Conservation (phyloP, 2,329 filamentous ascomycete genomes). For the Pseudogymnoascus sp. region DNA sequence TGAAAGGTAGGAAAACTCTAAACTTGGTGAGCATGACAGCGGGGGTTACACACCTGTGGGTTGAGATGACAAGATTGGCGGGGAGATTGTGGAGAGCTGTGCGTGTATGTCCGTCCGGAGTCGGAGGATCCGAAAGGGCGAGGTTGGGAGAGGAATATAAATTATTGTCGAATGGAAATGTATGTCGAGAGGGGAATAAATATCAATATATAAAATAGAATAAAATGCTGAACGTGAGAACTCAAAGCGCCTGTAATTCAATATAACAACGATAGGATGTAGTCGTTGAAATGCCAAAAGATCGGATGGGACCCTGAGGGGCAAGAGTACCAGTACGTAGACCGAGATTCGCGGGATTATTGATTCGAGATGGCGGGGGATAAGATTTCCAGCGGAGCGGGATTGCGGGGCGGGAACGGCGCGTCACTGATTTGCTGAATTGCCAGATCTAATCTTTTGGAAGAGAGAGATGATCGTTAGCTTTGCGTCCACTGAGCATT, state of each 20-base stretch:
- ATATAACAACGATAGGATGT: not conserved
- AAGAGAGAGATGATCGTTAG: not conserved
- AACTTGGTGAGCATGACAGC: not conserved
- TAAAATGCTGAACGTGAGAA: not conserved
- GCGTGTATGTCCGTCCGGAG: not conserved
- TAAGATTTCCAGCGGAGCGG: not conserved
- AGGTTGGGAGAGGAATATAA: not conserved
- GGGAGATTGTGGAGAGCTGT: not conserved
- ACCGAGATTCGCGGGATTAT: constrained; percentile 5
- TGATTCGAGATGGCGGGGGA: not conserved
- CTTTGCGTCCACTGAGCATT: not conserved
- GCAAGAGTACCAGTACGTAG: not conserved
- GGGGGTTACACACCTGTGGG: not conserved
- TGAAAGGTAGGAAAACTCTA: not conserved
- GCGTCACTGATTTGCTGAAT: constrained; percentile 1
- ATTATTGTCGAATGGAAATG: constrained; percentile 1
- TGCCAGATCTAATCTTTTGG: constrained; percentile 2
- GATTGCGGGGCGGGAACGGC: constrained; percentile 7
- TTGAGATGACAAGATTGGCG: not conserved
- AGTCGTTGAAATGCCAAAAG: not conserved
- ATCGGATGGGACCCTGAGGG: not conserved
- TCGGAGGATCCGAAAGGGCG: not conserved
- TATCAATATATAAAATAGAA: not conserved
- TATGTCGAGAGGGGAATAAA: not conserved
- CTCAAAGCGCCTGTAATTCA: not conserved